Evolutionary conservation across 1,284 basidiomycete species (phyloP), one percentile per base, ranked within the genome.

Genomic region (Papiliotrema laurentii): DNA sequence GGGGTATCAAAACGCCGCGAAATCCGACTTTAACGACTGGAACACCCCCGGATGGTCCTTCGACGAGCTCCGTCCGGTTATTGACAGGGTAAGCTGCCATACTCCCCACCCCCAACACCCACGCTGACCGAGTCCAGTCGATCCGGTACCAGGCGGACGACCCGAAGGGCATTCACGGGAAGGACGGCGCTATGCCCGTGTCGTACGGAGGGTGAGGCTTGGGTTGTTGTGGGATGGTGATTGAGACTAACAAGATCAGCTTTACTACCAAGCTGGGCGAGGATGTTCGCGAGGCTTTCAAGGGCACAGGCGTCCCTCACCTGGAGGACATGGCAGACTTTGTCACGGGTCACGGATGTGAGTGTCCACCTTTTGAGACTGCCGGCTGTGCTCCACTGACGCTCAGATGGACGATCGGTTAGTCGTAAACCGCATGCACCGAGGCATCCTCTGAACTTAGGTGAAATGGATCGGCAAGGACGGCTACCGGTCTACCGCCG

Each of bases 11-110:
- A 48, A 34, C 21, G 45, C 50, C 5, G 37, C 50, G 5, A 27
- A 48, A 13, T 43, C 39, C 11, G 50, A 52, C 25, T 52, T 47
- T 37, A 46, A 52, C 25, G 50, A 52, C 28, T 52, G 50, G 50
- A 34, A 52, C 26, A 19, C 25, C 16, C 50, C 45, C 14, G 50
- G 50, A 27, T 52, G 50, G 50, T 41, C 44, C 10, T 52, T 52
- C 26, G 41, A 33, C 21, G 50, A 52, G 22, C 45, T 52, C 18
- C 28, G 24, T 14, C 50, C 47, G 21, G 21, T 44, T 16, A 49
- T 49, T 43, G 19, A 38, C 26, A 45, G 43, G 46, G 50, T 48
- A 37, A 13, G 46, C 21, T 5, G 9, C n/a, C 21, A 7, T 26
- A 3, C 19, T 5, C 3, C 16, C n/a, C 40, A 14, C 25, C 19